Evolutionary conservation across 306 rosid genomes (phyloP), one percentile per base, ranked within the genome.

Genomic region (Malus orientalis): DNA sequence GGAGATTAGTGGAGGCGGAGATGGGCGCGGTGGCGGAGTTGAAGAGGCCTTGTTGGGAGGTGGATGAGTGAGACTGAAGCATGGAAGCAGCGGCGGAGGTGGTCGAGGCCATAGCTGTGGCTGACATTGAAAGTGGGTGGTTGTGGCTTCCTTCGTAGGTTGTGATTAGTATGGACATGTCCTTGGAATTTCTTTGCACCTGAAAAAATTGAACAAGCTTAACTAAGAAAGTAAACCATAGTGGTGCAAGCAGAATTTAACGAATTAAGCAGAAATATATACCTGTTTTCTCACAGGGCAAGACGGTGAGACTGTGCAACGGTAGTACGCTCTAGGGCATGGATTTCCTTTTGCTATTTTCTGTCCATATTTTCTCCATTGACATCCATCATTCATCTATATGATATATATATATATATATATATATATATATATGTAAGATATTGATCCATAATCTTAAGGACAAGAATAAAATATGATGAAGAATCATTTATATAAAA

Each of bases 361-460:
- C 60, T 92, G 97, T 9, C 97, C 97, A 69, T 93, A 93, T 79
- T 93, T 93, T 78, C 97, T 82, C 97, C 97, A 93, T 76, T 93
- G 96, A 7, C 97, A 89, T 6, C 97, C 97, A 54, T 93, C 97
- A 23, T 87, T 82, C 90, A 93, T 85, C 97, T 92, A 74, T 58
- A 32, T 42, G 49, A 6, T 67, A 8, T 27, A 27, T 27, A 15
- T 7, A 74, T 14, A 42, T 4, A 33, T 33, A n/a, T n/a, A n/a
- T n/a, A n/a, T n/a, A n/a, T n/a, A 36, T 36, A 74, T 14, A 42
- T 4, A 27, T 30, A 20, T 61, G 11, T 42, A 47, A 36, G 15
- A 45, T 78, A 13, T 40, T 8, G 58, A 58, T 4, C 29, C 30
- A 11, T 11, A 25, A 15, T 15, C 16, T 2, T 58, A 23, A 15